A percentile compares a stretch with the other conserved stretches of the same genome.
Evolutionary conservation across 495 filamentous ascomycete species (phyloP).

Genomic region (Penicillium angulare): DNA sequence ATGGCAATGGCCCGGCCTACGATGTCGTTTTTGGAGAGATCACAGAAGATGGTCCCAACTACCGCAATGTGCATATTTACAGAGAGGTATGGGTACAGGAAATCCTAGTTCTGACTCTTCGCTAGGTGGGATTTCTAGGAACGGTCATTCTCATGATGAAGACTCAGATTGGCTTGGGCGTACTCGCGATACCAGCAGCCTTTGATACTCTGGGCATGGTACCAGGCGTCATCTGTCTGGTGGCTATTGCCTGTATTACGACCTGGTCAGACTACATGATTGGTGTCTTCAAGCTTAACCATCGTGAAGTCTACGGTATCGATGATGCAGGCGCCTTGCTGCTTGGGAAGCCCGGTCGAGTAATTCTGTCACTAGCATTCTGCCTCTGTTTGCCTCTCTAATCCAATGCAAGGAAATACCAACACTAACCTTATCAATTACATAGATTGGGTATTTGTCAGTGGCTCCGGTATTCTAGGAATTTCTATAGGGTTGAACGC

Average conservation of each 20-base stretch:
- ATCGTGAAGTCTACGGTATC: conserved; percentile 62
- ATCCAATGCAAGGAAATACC: too few relatives aligned
- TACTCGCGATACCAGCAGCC: conserved; percentile 51
- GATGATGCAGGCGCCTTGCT: conserved; percentile 64
- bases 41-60: conserved; percentile 15
- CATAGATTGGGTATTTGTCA: conserved; percentile 23
- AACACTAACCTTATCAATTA: background rate
- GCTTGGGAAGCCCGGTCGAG: conserved; percentile 57
- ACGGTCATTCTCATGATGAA: conserved; percentile 23
- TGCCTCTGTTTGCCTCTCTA: too few relatives aligned
- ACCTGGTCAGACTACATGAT: conserved; percentile 69
- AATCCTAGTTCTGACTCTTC: background rate
- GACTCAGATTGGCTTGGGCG: conserved; percentile 53
- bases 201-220: conserved; percentile 59
- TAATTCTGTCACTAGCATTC: conserved; percentile 31
- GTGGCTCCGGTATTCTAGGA: conserved; percentile 53
- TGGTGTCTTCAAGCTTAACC: conserved; percentile 63
- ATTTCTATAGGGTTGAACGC: conserved; percentile 68
- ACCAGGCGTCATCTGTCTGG: conserved; percentile 43
- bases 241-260: conserved; percentile 55
- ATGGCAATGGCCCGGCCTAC: too few relatives aligned
- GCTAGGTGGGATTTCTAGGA: conserved; percentile 15
- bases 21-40: conserved; percentile 21
- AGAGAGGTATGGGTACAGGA: background rate
- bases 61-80: conserved; percentile 9